Base-by-base conservation (phyloP, 129 eudicot genomes). In the Oenanthe sinensis region DNA sequence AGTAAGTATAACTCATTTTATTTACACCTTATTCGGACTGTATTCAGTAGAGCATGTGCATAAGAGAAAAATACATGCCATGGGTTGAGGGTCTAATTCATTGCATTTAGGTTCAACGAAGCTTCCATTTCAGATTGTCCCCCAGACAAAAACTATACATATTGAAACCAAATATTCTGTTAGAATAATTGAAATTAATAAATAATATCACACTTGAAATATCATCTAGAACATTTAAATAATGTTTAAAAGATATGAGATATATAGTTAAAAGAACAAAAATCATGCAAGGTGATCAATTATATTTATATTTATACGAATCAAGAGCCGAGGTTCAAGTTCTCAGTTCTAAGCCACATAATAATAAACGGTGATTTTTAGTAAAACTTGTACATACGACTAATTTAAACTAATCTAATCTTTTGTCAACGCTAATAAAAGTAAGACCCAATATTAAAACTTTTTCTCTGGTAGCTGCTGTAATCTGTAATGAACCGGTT, bases 121-220 rank as follows among this genome's bases (percentile, higher is more conserved):
- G 98, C 98, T 82, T 92, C 96, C 85, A 84, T 90, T 87, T 92
- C 96, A 84, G 93, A 92, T 79, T 92, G 97, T 48, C 98, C 98
- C 50, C 96, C 98, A 8, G 97, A 92, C 88, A 92, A 88, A 72
- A 92, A 90, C 97, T 92, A 62, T 81, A 82, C n/a, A 80, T 28
- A 36, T 70, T 70, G 83, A 60, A 76, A 74, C 17, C 36, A 44
- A 72, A 19, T 20, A 72, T 22, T 72, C 36, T 20, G 36, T 72
- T 28, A 72, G 52, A 43, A 70, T 2, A 0, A 4, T 70, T 17
- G 14, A 24, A 28, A 43, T 36, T 71, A 44, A 71, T 1, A n/a
- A 15, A 17, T 15, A n/a, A 16, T 5, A 37, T 39, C 39, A 26
- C 44, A 3, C 19, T 65, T 11, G 12, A 67, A 33, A 28, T 9